Conservation (phyloP, 805 yeast species). For the Metschnikowia kunwiensis region DNA sequence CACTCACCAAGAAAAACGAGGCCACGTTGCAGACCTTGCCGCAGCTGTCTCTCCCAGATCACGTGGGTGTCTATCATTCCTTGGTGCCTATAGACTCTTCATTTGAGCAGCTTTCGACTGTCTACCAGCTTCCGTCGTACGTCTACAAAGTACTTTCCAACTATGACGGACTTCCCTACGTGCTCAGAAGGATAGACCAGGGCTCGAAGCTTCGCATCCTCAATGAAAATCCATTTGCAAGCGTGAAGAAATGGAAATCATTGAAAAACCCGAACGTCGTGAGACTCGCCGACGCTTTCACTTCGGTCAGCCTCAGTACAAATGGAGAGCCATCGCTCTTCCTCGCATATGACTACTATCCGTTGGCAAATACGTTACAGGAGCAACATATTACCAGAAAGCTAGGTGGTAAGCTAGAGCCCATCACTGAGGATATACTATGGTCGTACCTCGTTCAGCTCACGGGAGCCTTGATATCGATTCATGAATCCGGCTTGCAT, state of each 20-base stretch:
- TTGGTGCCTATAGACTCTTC: slow-evolving; percentile 72
- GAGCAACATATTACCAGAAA: slow-evolving; percentile 61
- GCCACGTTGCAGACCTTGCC: slow-evolving; percentile 71
- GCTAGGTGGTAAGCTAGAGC: slow-evolving; percentile 40
- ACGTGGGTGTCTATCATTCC: slow-evolving; percentile 68
- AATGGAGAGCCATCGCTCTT: slow-evolving; percentile 52
- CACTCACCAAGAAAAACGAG: slow-evolving; percentile 69
- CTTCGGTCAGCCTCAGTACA: slow-evolving; percentile 83
- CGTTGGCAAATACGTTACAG: slow-evolving; percentile 65
- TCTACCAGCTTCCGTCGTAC: slow-evolving; percentile 55
- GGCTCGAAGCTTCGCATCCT: slow-evolving; percentile 18
- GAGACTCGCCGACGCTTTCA: slow-evolving; percentile 73
- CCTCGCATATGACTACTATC: slow-evolving; percentile 81
- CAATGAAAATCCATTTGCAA: slow-evolving; percentile 57
- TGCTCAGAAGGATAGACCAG: slow-evolving; percentile 67
- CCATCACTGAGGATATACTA: slow-evolving; percentile 59
- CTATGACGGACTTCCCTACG: slow-evolving; percentile 72
- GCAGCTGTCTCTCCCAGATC: slow-evolving; percentile 50
- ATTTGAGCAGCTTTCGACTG: slow-evolving; percentile 29
- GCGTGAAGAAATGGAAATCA: slow-evolving; percentile 65
- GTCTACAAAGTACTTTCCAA: slow-evolving; percentile 80
- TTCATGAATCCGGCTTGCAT: slow-evolving; percentile 63
- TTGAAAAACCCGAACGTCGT: slow-evolving; percentile 57
- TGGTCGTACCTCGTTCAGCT: slow-evolving; percentile 81
- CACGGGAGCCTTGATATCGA: slow-evolving; percentile 59